A percentile compares a stretch with the other conserved stretches of the same genome.
Conservation (phyloP, 106 monocot genomes). For the Dactylorhiza incarnata region DNA sequence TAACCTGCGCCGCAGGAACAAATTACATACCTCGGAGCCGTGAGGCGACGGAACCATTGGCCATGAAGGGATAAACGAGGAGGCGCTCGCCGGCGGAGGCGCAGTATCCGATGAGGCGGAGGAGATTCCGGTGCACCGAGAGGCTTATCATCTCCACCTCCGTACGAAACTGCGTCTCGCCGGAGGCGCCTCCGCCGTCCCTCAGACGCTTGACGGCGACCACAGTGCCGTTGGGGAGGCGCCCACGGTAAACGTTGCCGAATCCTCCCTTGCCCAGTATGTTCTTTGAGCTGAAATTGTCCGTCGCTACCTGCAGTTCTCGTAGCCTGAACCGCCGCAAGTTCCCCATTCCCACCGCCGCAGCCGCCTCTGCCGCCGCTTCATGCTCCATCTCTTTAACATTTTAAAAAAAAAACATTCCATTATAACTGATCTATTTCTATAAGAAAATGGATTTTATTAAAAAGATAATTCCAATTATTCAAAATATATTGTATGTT, state of each 20-base stretch:
- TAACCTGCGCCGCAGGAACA: not conserved
- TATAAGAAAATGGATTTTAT: no score
- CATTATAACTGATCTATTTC: no score
- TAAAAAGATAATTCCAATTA: no score
- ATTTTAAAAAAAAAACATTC: no score
- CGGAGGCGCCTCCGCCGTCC: constrained; percentile 51
- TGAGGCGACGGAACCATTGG: constrained; percentile 83
- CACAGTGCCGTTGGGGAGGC: constrained; percentile 57
- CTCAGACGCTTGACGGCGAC: constrained; percentile 92
- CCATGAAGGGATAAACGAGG: constrained; percentile 91
- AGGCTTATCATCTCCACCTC: constrained; percentile 97
- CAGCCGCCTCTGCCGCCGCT: constrained; percentile 21
- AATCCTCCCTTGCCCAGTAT: constrained; percentile 88
- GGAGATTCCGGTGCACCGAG: constrained; percentile 83
- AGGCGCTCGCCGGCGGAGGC: constrained; percentile 59
- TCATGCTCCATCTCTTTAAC: constrained; percentile 18
- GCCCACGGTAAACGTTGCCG: constrained; percentile 80
- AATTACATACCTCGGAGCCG: constrained; percentile 55
- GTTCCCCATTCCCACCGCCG: constrained; percentile 46
- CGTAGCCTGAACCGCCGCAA: constrained; percentile 67
- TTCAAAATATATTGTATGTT: no score
- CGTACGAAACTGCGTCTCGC: constrained; percentile 83
- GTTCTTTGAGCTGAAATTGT: constrained; percentile 61
- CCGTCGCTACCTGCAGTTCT: constrained; percentile 70
- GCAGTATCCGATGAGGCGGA: constrained; percentile 84